Evolutionary conservation across 768 basidiomycete genomes (phyloP).

Genomic region (Lepiota venenata): DNA sequence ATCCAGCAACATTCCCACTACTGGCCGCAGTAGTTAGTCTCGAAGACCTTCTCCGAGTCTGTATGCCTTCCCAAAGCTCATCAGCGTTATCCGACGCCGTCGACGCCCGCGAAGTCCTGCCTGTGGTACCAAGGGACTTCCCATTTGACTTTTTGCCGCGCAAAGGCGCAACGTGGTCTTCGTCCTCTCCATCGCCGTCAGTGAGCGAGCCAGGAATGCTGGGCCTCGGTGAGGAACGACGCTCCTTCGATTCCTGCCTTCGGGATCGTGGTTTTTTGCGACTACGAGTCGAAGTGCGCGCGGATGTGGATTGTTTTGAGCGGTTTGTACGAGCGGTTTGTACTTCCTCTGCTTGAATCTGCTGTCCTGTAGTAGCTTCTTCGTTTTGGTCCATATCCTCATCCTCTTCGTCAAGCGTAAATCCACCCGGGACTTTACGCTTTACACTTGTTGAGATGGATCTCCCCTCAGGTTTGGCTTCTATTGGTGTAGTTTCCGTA

Average conservation of each 20-base stretch:
- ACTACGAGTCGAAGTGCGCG: constrained; percentile 6
- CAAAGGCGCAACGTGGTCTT: constrained; percentile 36
- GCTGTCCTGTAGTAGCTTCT: not conserved
- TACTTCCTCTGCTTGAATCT: constrained; percentile 1
- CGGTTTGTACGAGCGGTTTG: not conserved
- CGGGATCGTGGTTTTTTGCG: constrained; percentile 7
- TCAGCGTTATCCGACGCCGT: constrained; percentile 26
- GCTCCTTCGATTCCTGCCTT: constrained; percentile 7
- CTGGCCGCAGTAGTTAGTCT: constrained; percentile 32
- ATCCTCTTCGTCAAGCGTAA: constrained; percentile 37
- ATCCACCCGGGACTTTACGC: constrained; percentile 40
- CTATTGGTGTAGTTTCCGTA: not conserved
- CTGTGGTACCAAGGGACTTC: constrained; percentile 3
- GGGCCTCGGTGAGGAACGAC: constrained; percentile 3
- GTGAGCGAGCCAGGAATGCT: constrained; percentile 16
- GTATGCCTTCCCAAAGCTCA: constrained; percentile 27
- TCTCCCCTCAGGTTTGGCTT: constrained; percentile 20
- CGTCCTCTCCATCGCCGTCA: constrained; percentile 27
- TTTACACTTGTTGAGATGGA: constrained; percentile 17
- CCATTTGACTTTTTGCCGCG: constrained; percentile 27
- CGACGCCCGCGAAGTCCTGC: constrained; percentile 20
- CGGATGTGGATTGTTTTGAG: constrained; percentile 1
- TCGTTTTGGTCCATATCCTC: constrained; percentile 28
- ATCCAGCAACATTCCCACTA: constrained; percentile 18
- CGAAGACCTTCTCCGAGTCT: constrained; percentile 42